Percentiles rank a stretch among this genome's conserved stretches.
Conservation (phyloP, 306 rosid species). For the Hippophae rhamnoides region DNA sequence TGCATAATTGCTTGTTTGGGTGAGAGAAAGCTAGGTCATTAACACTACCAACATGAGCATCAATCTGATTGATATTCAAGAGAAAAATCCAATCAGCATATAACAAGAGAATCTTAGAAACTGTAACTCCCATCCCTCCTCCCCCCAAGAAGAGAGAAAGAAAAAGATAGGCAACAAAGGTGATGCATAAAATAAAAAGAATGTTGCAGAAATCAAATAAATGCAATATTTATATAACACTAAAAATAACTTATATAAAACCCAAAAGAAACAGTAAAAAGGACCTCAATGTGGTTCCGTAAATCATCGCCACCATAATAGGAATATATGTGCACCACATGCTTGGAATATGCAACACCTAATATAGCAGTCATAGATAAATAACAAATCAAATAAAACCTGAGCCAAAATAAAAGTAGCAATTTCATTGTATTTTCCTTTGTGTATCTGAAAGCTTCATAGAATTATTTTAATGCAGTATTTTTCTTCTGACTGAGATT, state of each 20-base stretch:
- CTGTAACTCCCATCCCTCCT: too few species aligned
- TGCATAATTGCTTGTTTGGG: constrained; percentile 6
- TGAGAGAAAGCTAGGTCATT: constrained; percentile 15
- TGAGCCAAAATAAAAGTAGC: too few species aligned
- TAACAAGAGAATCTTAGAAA: background rate
- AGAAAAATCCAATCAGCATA: background rate
- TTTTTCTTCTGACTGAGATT: too few species aligned
- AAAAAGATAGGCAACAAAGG: background rate
- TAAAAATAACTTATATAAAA: background rate
- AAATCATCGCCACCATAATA: constrained; percentile 11
- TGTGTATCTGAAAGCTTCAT: background rate
- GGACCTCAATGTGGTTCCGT: constrained; percentile 3
- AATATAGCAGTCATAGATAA: background rate
- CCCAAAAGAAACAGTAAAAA: background rate
- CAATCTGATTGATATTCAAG: constrained; percentile 11
- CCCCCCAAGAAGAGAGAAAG: background rate
- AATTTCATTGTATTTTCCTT: background rate
- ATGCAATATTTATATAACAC: background rate
- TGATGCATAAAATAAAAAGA: too few species aligned
- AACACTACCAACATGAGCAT: constrained; percentile 14
- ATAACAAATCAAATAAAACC: background rate
- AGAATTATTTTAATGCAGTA: background rate
- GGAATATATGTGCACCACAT: constrained; percentile 18
- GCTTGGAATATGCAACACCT: constrained; percentile 20
- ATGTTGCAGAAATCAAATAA: background rate